Evolutionary conservation across 805 yeast species (phyloP).

Genomic region (Isabelozyma heimii): DNA sequence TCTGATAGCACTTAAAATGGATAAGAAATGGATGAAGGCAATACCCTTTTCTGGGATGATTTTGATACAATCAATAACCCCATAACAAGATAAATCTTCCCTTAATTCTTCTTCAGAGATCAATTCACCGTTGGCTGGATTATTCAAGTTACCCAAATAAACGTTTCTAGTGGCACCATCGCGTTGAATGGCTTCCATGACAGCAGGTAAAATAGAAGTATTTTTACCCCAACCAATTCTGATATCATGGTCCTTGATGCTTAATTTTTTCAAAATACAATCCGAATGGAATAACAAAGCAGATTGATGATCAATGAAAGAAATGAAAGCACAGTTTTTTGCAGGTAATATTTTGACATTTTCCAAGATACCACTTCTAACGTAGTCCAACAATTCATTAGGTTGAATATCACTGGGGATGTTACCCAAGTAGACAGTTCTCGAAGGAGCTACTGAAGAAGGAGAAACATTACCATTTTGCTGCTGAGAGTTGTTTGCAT

Average conservation of each 20-base stretch:
- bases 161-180: slow-evolving; percentile 95
- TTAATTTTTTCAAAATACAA: slow-evolving; percentile 79
- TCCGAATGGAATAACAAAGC: slow-evolving; percentile 93
- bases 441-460: slow-evolving; percentile 52
- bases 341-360: slow-evolving; percentile 73
- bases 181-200: slow-evolving; percentile 70
- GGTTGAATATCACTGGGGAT: slow-evolving; percentile 79
- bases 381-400: slow-evolving; percentile 82
- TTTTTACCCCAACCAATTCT: slow-evolving; percentile 94
- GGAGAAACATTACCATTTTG: slow-evolving; percentile 5
- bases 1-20: slow-evolving; percentile 81
- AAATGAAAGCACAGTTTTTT: slow-evolving; percentile 85
- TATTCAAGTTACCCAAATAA: slow-evolving; percentile 76
- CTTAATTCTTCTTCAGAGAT: slow-evolving; percentile 63
- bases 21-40: slow-evolving; percentile 87
- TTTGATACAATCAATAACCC: slow-evolving; percentile 82
- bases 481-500: neutral
- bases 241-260: slow-evolving; percentile 76
- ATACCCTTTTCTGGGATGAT: slow-evolving; percentile 76
- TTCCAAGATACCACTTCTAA: slow-evolving; percentile 87
- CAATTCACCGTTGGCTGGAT: slow-evolving; percentile 44
- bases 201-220: slow-evolving; percentile 69
- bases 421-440: slow-evolving; percentile 89
- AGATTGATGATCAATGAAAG: slow-evolving; percentile 84
- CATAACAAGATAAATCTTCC: slow-evolving; percentile 68